A percentile compares a stretch with the other conserved stretches of the same genome.
Conservation (phyloP, 495 filamentous ascomycete genomes). For the Penicillium coprophilum region DNA sequence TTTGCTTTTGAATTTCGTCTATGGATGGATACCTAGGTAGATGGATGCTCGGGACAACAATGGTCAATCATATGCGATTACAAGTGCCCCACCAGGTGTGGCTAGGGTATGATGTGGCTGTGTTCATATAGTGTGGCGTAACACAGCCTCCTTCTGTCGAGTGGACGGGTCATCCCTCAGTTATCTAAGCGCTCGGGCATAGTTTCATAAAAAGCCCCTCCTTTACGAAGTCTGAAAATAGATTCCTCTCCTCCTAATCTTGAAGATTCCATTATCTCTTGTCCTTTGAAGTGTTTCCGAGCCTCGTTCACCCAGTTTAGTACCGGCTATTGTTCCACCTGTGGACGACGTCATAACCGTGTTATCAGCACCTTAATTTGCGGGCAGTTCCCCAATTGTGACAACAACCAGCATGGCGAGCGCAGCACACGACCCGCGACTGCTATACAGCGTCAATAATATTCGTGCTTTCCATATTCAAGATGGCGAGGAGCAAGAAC, state of each 20-base stretch:
- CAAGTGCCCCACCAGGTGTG: slow-evolving; percentile 15
- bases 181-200: slow-evolving; percentile 35
- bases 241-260: slow-evolving; percentile 5
- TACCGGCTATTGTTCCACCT: background rate
- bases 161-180: background rate
- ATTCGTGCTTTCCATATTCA: slow-evolving; percentile 86
- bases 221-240: slow-evolving; percentile 12
- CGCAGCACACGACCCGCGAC: slow-evolving; percentile 61
- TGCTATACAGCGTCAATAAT: slow-evolving; percentile 81
- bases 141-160: slow-evolving; percentile 9
- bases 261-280: background rate
- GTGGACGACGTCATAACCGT: slow-evolving; percentile 22
- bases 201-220: slow-evolving; percentile 25
- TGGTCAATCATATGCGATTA: background rate
- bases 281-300: background rate
- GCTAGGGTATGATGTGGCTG: slow-evolving; percentile 14
- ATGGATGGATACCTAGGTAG: background rate
- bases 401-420: slow-evolving; percentile 16
- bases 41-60: background rate
- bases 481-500: slow-evolving; percentile 76
- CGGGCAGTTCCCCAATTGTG: slow-evolving; percentile 3
- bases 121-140: slow-evolving; percentile 23
- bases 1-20: background rate
- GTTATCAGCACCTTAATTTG: slow-evolving; percentile 15
- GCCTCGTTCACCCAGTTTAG: background rate